phyloP scores from a whole-genome alignment of 352 stramenopile species.

The Pythium rishiriense region DNA sequence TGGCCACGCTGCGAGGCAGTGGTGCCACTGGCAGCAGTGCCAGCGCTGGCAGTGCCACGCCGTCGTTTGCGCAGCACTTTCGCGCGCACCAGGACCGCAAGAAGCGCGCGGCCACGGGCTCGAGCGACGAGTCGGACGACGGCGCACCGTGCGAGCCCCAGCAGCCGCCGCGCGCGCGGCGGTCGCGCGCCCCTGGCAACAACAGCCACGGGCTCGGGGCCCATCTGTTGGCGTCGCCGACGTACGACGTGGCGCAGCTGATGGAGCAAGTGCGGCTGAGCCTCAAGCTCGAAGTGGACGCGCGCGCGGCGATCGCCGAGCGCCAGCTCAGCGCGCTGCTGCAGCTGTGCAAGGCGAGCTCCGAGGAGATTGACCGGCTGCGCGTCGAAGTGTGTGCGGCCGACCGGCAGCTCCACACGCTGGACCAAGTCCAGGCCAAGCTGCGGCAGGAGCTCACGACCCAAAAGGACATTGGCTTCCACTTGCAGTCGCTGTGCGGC shows the following conservation, averaged over 20 bases:
- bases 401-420: constrained; percentile 71
- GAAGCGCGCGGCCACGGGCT: constrained; percentile 14
- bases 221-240: constrained; percentile 66
- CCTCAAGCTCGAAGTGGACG: constrained; percentile 82
- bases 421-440: constrained; percentile 78
- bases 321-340: constrained; percentile 74
- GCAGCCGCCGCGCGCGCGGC: not conserved
- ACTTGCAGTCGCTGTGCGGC: constrained; percentile 79
- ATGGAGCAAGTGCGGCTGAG: constrained; percentile 84
- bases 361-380: constrained; percentile 71
- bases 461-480: constrained; percentile 80
- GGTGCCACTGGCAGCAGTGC: not conserved
- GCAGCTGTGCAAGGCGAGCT: constrained; percentile 71
- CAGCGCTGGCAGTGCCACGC: not conserved
- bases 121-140: constrained; percentile 18
- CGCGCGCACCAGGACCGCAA: constrained; percentile 53
- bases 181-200: not conserved
- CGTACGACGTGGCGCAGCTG: constrained; percentile 81
- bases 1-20: constrained; percentile 17
- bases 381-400: constrained; percentile 68
- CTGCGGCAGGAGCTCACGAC: constrained; percentile 77
- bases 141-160: constrained; percentile 1
- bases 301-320: constrained; percentile 70
- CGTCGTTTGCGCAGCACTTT: constrained; percentile 48
- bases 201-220: constrained; percentile 19